Conservation (phyloP, 2,329 filamentous ascomycete genomes). For the Xylariales sp. region DNA sequence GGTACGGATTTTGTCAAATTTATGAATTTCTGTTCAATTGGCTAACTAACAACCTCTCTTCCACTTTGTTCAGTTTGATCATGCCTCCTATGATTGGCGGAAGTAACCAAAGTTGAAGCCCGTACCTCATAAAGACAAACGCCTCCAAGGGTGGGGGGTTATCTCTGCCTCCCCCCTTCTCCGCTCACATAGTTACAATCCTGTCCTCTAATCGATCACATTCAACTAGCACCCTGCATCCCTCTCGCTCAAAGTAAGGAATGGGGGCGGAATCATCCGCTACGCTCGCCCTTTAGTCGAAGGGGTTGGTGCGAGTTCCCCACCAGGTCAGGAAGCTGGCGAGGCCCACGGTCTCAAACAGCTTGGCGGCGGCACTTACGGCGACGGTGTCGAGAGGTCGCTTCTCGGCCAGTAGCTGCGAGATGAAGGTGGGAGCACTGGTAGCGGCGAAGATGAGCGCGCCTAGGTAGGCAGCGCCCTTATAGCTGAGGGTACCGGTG, state of each 20-base stretch:
- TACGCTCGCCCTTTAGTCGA: conserved; percentile 55
- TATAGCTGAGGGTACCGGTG: conserved; percentile 92
- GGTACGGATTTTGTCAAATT: too few species aligned
- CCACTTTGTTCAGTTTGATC: too few species aligned
- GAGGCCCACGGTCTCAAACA: conserved; percentile 90
- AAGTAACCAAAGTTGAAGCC: too few species aligned
- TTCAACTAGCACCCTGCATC: too few species aligned
- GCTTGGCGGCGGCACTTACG: conserved; percentile 76
- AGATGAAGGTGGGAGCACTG: conserved; percentile 79
- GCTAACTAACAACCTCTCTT: too few species aligned
- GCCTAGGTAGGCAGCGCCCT: conserved; percentile 93
- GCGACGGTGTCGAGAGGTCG: conserved; percentile 86
- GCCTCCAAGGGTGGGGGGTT: too few species aligned
- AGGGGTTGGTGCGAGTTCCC: conserved; percentile 92
- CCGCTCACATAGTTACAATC: too few species aligned
- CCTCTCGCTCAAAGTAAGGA: background rate
- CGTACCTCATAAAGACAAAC: too few species aligned
- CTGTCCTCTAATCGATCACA: background rate
- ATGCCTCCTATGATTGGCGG: too few species aligned
- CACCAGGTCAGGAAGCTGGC: conserved; percentile 94
- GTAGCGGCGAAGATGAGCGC: conserved; percentile 87
- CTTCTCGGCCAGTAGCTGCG: conserved; percentile 86
- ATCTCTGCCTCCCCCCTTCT: too few species aligned
- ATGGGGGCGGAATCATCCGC: background rate
- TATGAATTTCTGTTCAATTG: too few species aligned